Evolutionary conservation across 768 basidiomycete species (phyloP).

Genomic region (Rhizopogon vesiculosus): DNA sequence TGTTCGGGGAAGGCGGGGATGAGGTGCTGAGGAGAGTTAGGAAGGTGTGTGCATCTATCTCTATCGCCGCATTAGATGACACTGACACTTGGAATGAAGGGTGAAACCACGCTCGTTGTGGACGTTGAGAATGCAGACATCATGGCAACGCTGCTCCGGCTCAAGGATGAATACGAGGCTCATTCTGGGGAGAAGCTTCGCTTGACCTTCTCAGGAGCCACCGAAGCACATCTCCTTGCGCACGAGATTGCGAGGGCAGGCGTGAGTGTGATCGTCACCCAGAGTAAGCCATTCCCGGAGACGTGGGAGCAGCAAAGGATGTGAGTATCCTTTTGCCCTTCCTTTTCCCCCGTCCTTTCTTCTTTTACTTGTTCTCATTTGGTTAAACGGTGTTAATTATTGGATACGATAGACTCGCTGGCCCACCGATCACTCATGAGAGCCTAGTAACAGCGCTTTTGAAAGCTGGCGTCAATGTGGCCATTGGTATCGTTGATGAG

Average conservation of each 20-base stretch:
- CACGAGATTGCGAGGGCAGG: slow-evolving; percentile 59
- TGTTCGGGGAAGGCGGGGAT: slow-evolving; percentile 50
- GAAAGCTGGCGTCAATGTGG: slow-evolving; percentile 58
- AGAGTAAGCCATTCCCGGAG: slow-evolving; percentile 56
- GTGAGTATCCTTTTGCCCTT: slow-evolving; percentile 30
- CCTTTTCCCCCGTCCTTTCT: neutral
- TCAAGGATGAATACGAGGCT: slow-evolving; percentile 66
- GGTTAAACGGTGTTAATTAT: neutral
- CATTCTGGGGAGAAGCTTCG: slow-evolving; percentile 52
- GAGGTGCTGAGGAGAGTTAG: slow-evolving; percentile 12
- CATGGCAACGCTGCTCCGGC: slow-evolving; percentile 62
- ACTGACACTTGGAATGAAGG: slow-evolving; percentile 28
- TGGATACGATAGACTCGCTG: slow-evolving; percentile 44
- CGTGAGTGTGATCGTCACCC: slow-evolving; percentile 69
- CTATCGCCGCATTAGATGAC: neutral
- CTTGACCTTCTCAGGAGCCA: slow-evolving; percentile 58
- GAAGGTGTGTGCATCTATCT: slow-evolving; percentile 3
- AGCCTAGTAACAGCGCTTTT: slow-evolving; percentile 52
- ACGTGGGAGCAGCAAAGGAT: slow-evolving; percentile 64
- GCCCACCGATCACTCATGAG: slow-evolving; percentile 60
- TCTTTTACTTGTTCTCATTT: neutral
- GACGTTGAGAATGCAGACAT: slow-evolving; percentile 67
- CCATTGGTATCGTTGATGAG: slow-evolving; percentile 40
- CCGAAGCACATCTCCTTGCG: slow-evolving; percentile 64
- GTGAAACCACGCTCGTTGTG: slow-evolving; percentile 61